Base-by-base conservation (phyloP, 2,329 filamentous ascomycete genomes). In the Penicillium frequentans region DNA sequence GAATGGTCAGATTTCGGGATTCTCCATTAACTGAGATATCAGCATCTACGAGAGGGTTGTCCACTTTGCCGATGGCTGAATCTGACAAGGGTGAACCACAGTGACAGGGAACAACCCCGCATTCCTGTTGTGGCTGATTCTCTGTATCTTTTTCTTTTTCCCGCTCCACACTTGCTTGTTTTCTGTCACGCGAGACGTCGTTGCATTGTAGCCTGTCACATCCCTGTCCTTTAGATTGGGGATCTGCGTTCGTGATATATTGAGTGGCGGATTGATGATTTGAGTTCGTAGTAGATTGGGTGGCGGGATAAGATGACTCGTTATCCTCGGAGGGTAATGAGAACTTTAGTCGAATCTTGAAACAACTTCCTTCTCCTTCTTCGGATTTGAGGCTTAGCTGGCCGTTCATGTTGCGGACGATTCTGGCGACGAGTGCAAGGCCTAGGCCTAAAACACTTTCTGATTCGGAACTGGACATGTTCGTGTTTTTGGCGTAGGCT, bases 341-440 rank as follows among this genome's bases (percentile, higher is more conserved):
- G 63, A 96, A 95, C 0, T 88, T 88, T 29, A 96, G 78, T 63
- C 90, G 85, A 19, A 96, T 84, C 23, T 91, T 86, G 62, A 96
- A 96, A 54, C 89, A 83, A 14, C 91, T 92, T 0, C 92, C 91
- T 64, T 87, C 88, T 2, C 88, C 89, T 70, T 88, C 83, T 65
- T 93, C 90, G 0, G 91, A 96, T 66, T 93, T 95, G 2, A 96
- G 74, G 5, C 91, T 85, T 37, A 96, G 73, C 67, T 96, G 91
- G 0, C 91, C 92, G 60, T 93, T 88, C 90, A 96, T 95, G 66
- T 93, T 96, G 16, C 87, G 84, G 23, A 96, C 82, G 29, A 91
- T 90, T 43, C 92, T 85, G 14, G 90, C 90, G 23, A 96, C 91
- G 8, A 96, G 82, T 0, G 91, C 91, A 8, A 96, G 80, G 0